Conservation (phyloP, 2,329 filamentous ascomycete species). For the Sphaerostilbella broomeana region DNA sequence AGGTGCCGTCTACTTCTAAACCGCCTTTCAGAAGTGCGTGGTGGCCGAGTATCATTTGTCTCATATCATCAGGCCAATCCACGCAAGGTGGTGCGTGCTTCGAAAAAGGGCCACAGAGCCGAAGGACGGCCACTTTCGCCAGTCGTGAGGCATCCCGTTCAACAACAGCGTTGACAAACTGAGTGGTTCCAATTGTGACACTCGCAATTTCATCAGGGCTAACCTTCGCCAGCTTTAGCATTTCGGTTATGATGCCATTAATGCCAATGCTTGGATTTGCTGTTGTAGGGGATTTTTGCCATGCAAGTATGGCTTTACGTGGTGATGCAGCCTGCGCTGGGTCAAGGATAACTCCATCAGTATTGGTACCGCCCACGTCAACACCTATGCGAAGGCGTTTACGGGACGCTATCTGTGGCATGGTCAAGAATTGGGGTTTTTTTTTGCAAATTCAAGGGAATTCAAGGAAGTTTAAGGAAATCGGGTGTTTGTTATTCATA, state of each 20-base stretch:
- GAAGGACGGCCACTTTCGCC: slow-evolving; percentile 45
- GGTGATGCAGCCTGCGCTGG: slow-evolving; percentile 28
- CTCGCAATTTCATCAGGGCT: slow-evolving; percentile 35
- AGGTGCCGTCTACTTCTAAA: slow-evolving; percentile 43
- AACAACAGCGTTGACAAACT: slow-evolving; percentile 54
- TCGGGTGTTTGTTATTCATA: too few relatives aligned
- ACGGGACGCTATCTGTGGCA: not conserved
- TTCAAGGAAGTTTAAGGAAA: not conserved
- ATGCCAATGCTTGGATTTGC: slow-evolving; percentile 42
- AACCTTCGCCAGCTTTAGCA: slow-evolving; percentile 32
- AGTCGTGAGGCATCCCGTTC: slow-evolving; percentile 44
- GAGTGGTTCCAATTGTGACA: slow-evolving; percentile 49
- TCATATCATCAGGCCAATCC: slow-evolving; percentile 47
- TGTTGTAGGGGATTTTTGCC: slow-evolving; percentile 44
- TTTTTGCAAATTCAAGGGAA: not conserved
- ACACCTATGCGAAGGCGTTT: slow-evolving; percentile 36
- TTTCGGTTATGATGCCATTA: slow-evolving; percentile 35
- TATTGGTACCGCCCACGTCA: slow-evolving; percentile 47
- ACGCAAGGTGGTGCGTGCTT: slow-evolving; percentile 44
- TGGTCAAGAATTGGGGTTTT: slow-evolving; percentile 9
- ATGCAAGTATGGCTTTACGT: slow-evolving; percentile 40
- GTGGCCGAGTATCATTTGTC: slow-evolving; percentile 40
- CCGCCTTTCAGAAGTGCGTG: slow-evolving; percentile 42
- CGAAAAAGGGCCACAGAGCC: slow-evolving; percentile 48
- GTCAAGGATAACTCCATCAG: slow-evolving; percentile 46